Base-by-base conservation (phyloP, 129 eudicot species). In the Lonicera japonica region DNA sequence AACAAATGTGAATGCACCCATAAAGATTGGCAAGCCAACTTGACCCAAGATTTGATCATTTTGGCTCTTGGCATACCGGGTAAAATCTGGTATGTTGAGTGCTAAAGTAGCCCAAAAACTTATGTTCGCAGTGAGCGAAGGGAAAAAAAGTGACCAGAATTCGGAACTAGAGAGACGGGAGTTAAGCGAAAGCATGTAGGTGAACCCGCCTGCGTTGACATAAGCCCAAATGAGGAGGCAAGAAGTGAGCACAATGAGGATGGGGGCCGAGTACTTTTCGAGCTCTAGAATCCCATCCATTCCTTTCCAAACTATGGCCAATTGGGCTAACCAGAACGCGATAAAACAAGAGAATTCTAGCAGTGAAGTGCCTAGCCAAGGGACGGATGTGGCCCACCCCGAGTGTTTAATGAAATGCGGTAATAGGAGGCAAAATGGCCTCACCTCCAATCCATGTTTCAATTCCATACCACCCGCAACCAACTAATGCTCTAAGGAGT, bases 391-490 rank as follows among this genome's bases (percentile, higher is more conserved):
- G n/a, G 98, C 63, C 11, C 77, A 3, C 0, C 61, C 14, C 2
- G 95, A 82, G n/a, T 65, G 46, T 24, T 84, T 84, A 43, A 91
- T 47, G 11, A 63, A 53, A 55, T 69, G 48, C 0, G 98, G 96
- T 45, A 91, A 69, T 8, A 91, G 80, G 17, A 91, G 65, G 47
- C n/a, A 79, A 87, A 22, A 91, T 87, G 0, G 98, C 98, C 64
- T 91, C 89, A 20, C 98, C 98, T 9, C 98, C 98, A 46, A 91
- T 91, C 98, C 98, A 91, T 2, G 96, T 79, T 61, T 87, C 98
- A 68, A 91, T 91, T 5, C 98, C 98, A 58, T 87, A 87, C 98
- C 98, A 91, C 0, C 98, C 98, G 67, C 98, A 91, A 20, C 96
- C 96, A 13, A 91, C 86, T 21, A 91, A 71, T 18, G 95, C 98